Evolutionary conservation across 331 rosid genomes (phyloP), one percentile per base, ranked within the genome.

Genomic region (Cydonia oblonga): DNA sequence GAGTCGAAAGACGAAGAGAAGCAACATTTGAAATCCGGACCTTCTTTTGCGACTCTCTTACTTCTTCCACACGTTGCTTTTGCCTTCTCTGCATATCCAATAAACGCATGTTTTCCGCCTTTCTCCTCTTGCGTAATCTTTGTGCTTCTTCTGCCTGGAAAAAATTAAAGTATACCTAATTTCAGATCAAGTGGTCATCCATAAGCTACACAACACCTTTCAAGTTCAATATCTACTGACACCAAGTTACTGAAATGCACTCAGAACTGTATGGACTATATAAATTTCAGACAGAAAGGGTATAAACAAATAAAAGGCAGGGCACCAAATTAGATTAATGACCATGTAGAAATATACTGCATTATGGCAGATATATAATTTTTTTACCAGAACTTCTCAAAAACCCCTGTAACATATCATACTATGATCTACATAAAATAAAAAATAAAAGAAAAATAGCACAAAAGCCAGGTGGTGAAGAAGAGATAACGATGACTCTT

Each of bases 21-120:
- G 61, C 1, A 53, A 35, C 42, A 20, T 64, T 52, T 33, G 49
- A 63, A 46, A 76, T 14, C 35, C 71, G 76, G 68, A 93, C 98
- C 97, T 93, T 93, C 88, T 90, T 90, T 67, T 86, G 89, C 18
- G 92, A 82, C 85, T 93, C 86, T 75, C 98, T 90, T 56, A 90
- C 88, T 90, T 93, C 97, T 86, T 87, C 92, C 70, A 93, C 72
- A 14, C 98, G 98, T 75, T 89, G 85, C 81, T 81, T 86, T 82
- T 88, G 90, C 76, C 96, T 92, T 78, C 83, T 86, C 79, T 88
- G 83, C 90, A 86, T 85, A 78, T 90, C 90, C 57, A 78, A 58
- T 68, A 83, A 56, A 26, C 90, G 95, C 83, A 78, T 42, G 60
- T 51, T 84, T 76, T 92, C 95, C 18, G 85, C 97, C 81, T 64